Evolutionary conservation across 805 yeast genomes (phyloP), one percentile per base, ranked within the genome.

Genomic region (Lipomyces yamadae): DNA sequence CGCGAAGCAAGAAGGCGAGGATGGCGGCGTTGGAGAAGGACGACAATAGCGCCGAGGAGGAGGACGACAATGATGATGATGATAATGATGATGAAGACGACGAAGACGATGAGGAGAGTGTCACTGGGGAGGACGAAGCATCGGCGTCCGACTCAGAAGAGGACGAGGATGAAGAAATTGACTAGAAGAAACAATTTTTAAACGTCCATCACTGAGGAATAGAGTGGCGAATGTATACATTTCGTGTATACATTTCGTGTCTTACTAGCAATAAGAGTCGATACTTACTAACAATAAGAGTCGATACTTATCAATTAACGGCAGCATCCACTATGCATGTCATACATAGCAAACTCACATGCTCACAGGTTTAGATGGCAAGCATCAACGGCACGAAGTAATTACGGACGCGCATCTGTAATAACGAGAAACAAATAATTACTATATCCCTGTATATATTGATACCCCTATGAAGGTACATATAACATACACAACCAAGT

Each of bases 11-110:
- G 37, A 61, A 50, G 54, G 60, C 35, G 35, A 62, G 68, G 8
- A 56, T 33, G 60, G 66, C 61, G 10, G 68, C 42, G 24, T 59
- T 67, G 7, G 65, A 57, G 39, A 52, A 52, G 6, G 68, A 68
- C 58, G 70, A 68, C 24, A 59, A 68, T 30, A 63, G 50, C 55
- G 68, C 61, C 13, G 62, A 60, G 24, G 61, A 58, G 11, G 37
- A 42, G 37, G 35, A 33, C 24, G 54, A 34, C 30, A 45, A 30
- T 10, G 8, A 29, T 4, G 64, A 55, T 18, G 50, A 42, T 10
- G 54, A 30, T n/a, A 52, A 55, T 24, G 55, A 8, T 4, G 66
- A 53, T 6, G 64, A 55, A n/a, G 42, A 34, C 34, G 55, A 30
- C 35, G 58, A 24, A 33, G 58, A 63, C 29, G 64, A 58, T 13